Percentiles rank a stretch among this genome's conserved stretches.
phyloP scores from a whole-genome alignment of 2,329 filamentous ascomycete genomes.

The Tolypocladium sp. region DNA sequence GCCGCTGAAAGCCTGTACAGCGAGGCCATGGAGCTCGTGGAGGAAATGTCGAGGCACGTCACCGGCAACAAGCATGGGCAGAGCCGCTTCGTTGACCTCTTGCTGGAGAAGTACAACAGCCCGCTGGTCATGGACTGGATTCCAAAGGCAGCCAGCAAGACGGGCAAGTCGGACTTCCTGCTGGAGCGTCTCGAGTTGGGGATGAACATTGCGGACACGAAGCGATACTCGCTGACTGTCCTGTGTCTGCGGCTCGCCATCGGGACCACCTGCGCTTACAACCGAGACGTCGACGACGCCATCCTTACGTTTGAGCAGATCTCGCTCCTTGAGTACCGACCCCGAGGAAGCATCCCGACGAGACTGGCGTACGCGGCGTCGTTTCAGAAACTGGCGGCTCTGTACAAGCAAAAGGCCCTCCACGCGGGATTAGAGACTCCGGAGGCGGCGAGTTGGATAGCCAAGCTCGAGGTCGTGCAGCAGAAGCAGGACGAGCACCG shows the following conservation, averaged over 20 bases:
- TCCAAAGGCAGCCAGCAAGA: slow-evolving; percentile 28
- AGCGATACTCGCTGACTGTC: slow-evolving; percentile 25
- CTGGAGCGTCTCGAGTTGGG: slow-evolving; percentile 19
- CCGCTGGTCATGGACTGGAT: slow-evolving; percentile 28
- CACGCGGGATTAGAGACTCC: slow-evolving; percentile 15
- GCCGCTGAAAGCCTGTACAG: slow-evolving; percentile 25
- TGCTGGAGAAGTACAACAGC: slow-evolving; percentile 24
- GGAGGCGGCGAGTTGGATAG: slow-evolving; percentile 21
- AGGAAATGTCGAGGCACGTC: slow-evolving; percentile 18
- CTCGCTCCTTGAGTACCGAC: slow-evolving; percentile 26
- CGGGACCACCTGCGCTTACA: slow-evolving; percentile 24
- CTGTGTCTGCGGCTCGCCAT: slow-evolving; percentile 28
- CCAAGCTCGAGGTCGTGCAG: slow-evolving; percentile 24
- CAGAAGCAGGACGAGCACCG: slow-evolving; percentile 26
- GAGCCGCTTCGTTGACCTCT: slow-evolving; percentile 23
- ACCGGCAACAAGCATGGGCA: slow-evolving; percentile 13
- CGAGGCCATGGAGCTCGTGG: slow-evolving; percentile 24
- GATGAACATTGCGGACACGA: slow-evolving; percentile 20
- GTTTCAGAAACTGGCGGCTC: slow-evolving; percentile 26
- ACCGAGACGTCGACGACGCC: slow-evolving; percentile 22
- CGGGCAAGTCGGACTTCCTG: slow-evolving; percentile 18
- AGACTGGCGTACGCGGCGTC: slow-evolving; percentile 28
- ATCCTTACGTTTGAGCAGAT: slow-evolving; percentile 26
- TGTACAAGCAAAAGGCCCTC: slow-evolving; percentile 26
- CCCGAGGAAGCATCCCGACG: slow-evolving; percentile 27